Conservation (phyloP, 169 alveolate genomes). For the Plasmodium chabaudi region DNA sequence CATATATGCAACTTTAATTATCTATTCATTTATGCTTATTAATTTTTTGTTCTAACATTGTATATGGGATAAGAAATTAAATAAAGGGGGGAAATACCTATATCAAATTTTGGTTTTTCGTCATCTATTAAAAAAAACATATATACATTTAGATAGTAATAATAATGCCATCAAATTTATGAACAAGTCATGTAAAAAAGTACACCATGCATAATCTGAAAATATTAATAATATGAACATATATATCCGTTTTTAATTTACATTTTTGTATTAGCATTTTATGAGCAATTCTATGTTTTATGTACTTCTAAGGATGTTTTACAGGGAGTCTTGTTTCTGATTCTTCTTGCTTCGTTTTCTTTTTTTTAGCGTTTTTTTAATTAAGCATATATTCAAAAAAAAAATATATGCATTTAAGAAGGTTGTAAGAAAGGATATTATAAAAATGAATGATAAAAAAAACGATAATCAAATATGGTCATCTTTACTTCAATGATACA, state of each 20-base stretch:
- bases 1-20: background rate
- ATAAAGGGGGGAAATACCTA: constrained; percentile 71
- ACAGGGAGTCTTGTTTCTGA: too few species aligned
- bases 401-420: too few species aligned
- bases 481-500: too few species aligned
- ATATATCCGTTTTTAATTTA: background rate
- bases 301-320: background rate
- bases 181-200: background rate
- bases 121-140: constrained; percentile 39
- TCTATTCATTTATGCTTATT: background rate
- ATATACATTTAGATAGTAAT: background rate
- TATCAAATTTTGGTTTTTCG: constrained; percentile 58
- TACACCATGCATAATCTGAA: background rate
- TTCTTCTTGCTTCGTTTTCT: too few species aligned
- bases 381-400: too few species aligned
- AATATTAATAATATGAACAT: background rate
- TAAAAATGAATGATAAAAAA: too few species aligned
- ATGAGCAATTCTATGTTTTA: constrained; percentile 17
- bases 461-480: too few species aligned
- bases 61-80: constrained; percentile 62
- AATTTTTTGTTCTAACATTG: constrained; percentile 20
- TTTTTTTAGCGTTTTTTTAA: too few species aligned
- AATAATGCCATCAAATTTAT: background rate
- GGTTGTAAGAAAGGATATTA: too few species aligned
- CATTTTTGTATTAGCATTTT: constrained; percentile 70